Evolutionary conservation across 1,284 basidiomycete species (phyloP), one percentile per base, ranked within the genome.

Genomic region (Papiliotrema flavescens): DNA sequence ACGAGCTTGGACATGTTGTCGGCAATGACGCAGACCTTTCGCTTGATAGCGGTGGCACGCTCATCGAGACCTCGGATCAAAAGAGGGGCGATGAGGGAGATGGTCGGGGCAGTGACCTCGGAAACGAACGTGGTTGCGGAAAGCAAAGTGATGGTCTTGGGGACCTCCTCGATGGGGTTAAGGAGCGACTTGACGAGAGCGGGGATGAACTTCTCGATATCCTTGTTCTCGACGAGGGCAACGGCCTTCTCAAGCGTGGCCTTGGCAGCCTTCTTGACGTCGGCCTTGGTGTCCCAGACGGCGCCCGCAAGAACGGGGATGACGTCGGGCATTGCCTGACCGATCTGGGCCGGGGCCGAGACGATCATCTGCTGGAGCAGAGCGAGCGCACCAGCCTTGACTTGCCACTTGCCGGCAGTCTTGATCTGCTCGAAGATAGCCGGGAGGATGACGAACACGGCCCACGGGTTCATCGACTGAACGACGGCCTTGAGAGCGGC

Each of bases 41-140:
- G 91, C 83, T 95, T 94, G 66, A 87, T 95, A 61, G 93, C 87
- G 60, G 93, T 97, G 60, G 89, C 84, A 81, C 95, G 94, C 84
- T 97, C 93, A 65, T 79, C 84, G 64, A 98, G 84, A 86, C 96
- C 96, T 83, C 96, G 92, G 61, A 89, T 85, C 60, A 99, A 84
- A 44, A 99, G 87, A 70, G 95, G 96, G 58, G 95, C 95, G 91
- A 98, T 98, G 67, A 99, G 87, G 66, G 96, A 97, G 69, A 99
- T 88, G 64, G 96, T 98, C 60, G 96, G 86, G 61, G 95, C 94
- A 78, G 98, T 96, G 80, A 99, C 96, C 83, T 98, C 96, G 61
- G 94, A 92, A 86, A 99, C 96, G 87, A 98, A 98, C 78, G 96
- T 98, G 79, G 96, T 98, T 58, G 96, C 88, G 78, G 94, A 94